Percentiles rank a stretch among this genome's conserved stretches.
phyloP scores from a whole-genome alignment of 352 stramenopile genomes.

The Phytopythium delawarense region DNA sequence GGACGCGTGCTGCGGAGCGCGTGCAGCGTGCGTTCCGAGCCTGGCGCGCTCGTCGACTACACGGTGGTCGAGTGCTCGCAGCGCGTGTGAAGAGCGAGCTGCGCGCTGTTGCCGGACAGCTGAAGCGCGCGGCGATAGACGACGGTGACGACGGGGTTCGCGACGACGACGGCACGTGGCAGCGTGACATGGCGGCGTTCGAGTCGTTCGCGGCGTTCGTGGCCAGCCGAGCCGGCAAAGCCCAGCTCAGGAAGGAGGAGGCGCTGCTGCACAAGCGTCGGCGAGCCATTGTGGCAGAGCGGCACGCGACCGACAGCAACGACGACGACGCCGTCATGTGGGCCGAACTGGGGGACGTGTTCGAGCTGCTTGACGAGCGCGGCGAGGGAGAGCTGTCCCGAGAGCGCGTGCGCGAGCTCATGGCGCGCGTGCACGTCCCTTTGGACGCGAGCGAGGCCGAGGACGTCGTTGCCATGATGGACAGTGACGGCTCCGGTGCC shows the following conservation, averaged over 20 bases:
- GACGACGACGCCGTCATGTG: conserved; percentile 3
- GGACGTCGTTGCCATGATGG: conserved; percentile 82
- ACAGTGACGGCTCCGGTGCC: conserved; percentile 56
- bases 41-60: neutral
- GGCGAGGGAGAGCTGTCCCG: conserved; percentile 45
- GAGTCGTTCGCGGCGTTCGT: conserved; percentile 54
- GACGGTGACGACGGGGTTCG: neutral
- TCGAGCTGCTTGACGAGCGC: conserved; percentile 62
- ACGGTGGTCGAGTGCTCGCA: neutral
- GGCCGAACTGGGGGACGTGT: conserved; percentile 51
- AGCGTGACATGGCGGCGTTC: conserved; percentile 54
- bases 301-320: neutral
- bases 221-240: conserved; percentile 34
- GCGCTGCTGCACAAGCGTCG: conserved; percentile 30
- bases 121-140: neutral
- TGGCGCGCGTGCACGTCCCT: conserved; percentile 53
- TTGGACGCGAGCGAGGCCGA: conserved; percentile 42
- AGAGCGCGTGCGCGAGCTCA: conserved; percentile 41
- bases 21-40: conserved; percentile 62
- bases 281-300: conserved; percentile 2
- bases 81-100: conserved; percentile 40
- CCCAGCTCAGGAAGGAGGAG: conserved; percentile 52
- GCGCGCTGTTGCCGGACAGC: conserved; percentile 28
- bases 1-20: conserved; percentile 37
- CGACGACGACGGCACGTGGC: conserved; percentile 18